Percentiles rank a stretch among this genome's conserved stretches.
phyloP scores from a whole-genome alignment of 352 stramenopile species.

The Hyphochytrium catenoides region DNA sequence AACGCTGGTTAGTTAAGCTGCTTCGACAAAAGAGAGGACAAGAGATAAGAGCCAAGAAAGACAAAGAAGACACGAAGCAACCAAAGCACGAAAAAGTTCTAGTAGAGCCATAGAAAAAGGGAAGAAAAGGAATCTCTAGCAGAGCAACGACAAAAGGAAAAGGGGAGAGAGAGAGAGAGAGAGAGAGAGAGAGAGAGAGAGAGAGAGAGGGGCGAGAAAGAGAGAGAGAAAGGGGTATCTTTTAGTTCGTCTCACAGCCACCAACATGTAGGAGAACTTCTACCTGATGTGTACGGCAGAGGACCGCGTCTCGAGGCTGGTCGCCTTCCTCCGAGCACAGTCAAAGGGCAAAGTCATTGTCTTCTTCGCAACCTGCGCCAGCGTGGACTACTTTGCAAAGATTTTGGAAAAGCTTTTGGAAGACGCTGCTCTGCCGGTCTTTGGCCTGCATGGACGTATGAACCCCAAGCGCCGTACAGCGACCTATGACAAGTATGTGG shows the following conservation, averaged over 20 bases:
- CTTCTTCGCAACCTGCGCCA: constrained; percentile 96
- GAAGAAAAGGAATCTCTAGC: constrained; percentile 2
- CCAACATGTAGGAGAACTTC: constrained; percentile 83
- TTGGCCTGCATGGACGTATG: constrained; percentile 76
- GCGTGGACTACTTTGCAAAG: constrained; percentile 93
- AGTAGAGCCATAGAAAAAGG: no score
- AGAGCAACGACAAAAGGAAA: constrained; percentile 2
- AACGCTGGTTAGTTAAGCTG: constrained; percentile 17
- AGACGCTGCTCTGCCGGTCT: constrained; percentile 11
- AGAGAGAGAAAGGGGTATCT: no score
- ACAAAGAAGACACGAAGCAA: no score
- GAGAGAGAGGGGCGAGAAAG: no score
- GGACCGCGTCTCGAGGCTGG: constrained; percentile 72
- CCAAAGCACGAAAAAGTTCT: no score
- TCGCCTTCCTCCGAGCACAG: constrained; percentile 75
- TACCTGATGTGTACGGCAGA: constrained; percentile 80
- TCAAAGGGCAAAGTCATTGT: constrained; percentile 76
- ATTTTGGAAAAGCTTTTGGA: constrained; percentile 54
- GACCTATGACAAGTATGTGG: constrained; percentile 43
- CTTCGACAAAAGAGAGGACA: constrained; percentile 4
- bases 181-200: no score
- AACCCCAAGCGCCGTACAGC: constrained; percentile 59
- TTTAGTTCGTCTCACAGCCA: no score
- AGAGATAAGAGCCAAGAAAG: no score
- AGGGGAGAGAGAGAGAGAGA: no score